Evolutionary conservation across 257 asterid species (phyloP).

Genomic region (Solanum dulcamara): DNA sequence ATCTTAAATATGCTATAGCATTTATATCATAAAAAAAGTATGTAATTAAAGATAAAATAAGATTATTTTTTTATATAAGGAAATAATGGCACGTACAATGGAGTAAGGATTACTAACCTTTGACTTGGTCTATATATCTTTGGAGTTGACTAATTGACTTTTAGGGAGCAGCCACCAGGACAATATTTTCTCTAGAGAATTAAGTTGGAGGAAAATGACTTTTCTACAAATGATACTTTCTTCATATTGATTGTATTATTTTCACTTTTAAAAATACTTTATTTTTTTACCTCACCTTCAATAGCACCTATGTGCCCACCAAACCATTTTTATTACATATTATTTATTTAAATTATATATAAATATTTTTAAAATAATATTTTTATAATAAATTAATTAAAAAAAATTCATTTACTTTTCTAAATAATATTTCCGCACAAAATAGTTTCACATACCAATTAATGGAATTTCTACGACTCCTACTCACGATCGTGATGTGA

Average conservation of each 20-base stretch:
- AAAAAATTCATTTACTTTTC: too few relatives aligned
- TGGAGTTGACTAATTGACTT: neutral
- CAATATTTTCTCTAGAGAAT: too few relatives aligned
- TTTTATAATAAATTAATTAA: too few relatives aligned
- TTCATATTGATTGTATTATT: fast-evolving
- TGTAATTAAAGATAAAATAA: neutral
- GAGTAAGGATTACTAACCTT: neutral
- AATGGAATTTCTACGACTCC: neutral
- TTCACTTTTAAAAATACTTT: neutral
- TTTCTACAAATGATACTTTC: too few relatives aligned
- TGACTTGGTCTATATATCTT: neutral
- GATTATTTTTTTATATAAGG: neutral
- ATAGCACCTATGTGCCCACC: too few relatives aligned
- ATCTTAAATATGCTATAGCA: neutral
- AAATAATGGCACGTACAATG: neutral
- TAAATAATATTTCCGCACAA: too few relatives aligned
- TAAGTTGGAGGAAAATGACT: neutral
- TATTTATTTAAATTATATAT: too few relatives aligned
- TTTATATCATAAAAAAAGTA: neutral
- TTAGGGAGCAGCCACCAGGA: neutral
- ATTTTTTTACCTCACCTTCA: too few relatives aligned
- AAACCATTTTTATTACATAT: too few relatives aligned
- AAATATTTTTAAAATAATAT: too few relatives aligned
- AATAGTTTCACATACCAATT: too few relatives aligned
- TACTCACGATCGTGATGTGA: neutral